These are phyloP conservation scores for Calocybe gambosa DNA, from an alignment of 1,284 basidiomycete genomes.

Conservation along the genomic window DNA sequence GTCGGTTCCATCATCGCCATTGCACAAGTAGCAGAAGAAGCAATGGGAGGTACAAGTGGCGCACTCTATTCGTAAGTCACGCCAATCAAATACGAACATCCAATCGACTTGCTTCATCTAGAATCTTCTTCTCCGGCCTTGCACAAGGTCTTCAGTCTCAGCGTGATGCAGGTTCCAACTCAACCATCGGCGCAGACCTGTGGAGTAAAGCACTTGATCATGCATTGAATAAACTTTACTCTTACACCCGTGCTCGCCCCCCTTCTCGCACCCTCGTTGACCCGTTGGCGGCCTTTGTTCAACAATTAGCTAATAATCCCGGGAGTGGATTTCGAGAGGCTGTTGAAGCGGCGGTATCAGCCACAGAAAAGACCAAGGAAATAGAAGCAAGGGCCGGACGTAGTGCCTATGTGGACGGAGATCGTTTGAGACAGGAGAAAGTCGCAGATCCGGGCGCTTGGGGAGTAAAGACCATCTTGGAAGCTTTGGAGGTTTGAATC, in stretches of 20 bases:
- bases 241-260: constrained; percentile 83
- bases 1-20: constrained; percentile 60
- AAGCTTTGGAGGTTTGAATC: constrained; percentile 35
- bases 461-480: constrained; percentile 77
- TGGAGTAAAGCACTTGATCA: constrained; percentile 60
- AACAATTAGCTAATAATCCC: constrained; percentile 31
- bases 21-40: constrained; percentile 72
- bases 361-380: constrained; percentile 69
- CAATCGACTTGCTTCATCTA: constrained; percentile 22
- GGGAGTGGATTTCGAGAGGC: constrained; percentile 45
- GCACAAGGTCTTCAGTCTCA: constrained; percentile 64
- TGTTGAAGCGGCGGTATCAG: constrained; percentile 57
- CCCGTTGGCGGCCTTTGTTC: constrained; percentile 81
- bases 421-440: constrained; percentile 59
- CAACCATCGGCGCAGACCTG: constrained; percentile 38
- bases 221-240: constrained; percentile 73
- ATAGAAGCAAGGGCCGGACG: constrained; percentile 84
- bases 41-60: constrained; percentile 91
- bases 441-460: constrained; percentile 89
- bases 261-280: constrained; percentile 91
- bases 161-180: constrained; percentile 24
- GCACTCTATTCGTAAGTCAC: constrained; percentile 78
- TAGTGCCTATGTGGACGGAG: constrained; percentile 82
- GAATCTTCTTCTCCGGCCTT: constrained; percentile 84
- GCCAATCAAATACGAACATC: background rate